Evolutionary conservation across 163 green algal genomes (phyloP), one percentile per base, ranked within the genome.

Genomic region (Volvox carteri): DNA sequence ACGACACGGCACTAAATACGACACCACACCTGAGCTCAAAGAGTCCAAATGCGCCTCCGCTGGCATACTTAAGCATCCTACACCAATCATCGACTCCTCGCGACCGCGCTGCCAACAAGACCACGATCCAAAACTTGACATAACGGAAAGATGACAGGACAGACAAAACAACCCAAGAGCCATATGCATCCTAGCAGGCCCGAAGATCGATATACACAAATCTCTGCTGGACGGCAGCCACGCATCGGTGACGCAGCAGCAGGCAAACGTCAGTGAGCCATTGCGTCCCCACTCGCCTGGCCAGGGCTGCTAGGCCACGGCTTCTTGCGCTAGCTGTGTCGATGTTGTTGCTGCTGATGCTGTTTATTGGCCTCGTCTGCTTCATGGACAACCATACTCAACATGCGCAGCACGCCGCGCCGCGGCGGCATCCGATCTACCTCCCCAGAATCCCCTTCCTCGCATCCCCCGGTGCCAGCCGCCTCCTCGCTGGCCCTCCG

Each of bases 391-490:
- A 84, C 75, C 8, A 37, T 52, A 30, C 75, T 84, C 48, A 84
- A 48, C 75, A 84, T 84, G 8, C 75, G 75, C 12, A 84, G 75
- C 48, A 84, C 75, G 28, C 75, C 75, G 0, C 37, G 75, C 16
- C 75, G 75, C 75, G 48, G 48, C 14, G 75, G 48, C 0, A 25
- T 25, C 44, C 44, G 41, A 8, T 50, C 48, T 14, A 60, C 73
- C n/a, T 80, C 73, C 42, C 44, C 73, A 42, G 44, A 19, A 23
- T 80, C 73, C 44, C 42, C 44, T 12, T 41, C 25, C 8, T 60
- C 73, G 25, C 25, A 4, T 28, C 44, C 54, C 25, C 54, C 44
- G 8, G 73, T 28, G 28, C 42, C 44, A 9, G 30, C 73, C 25
- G 30, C 73, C 25, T 65, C 73, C 41, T 58, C 70, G 33, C 65